Evolutionary conservation across 306 rosid genomes (phyloP).

Genomic region (Pachyrhizus erosus): DNA sequence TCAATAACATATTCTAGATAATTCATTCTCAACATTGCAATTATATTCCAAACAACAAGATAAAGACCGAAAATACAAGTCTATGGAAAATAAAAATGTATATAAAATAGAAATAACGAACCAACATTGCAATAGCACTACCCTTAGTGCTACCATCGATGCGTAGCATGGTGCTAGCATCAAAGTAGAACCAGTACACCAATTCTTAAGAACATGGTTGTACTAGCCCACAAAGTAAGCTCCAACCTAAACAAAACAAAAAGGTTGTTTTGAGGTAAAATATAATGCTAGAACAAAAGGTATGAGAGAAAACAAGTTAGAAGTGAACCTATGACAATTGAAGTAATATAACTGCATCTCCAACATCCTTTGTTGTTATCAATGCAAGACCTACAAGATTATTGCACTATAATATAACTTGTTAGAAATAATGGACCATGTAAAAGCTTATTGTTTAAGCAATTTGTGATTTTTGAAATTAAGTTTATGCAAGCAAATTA

Average conservation of each 20-base stretch:
- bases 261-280: neutral
- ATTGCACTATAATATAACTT: too few species aligned
- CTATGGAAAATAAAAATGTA: neutral
- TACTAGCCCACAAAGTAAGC: conserved; percentile 91
- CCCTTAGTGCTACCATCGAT: conserved; percentile 69
- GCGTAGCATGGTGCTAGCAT: conserved; percentile 80
- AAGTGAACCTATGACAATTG: conserved; percentile 19
- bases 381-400: too few species aligned
- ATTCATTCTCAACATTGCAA: neutral
- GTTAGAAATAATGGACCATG: too few species aligned
- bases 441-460: too few species aligned
- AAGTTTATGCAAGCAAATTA: too few species aligned
- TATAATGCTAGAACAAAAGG: neutral
- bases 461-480: too few species aligned
- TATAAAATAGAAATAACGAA: conserved; percentile 35
- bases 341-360: too few species aligned
- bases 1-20: neutral
- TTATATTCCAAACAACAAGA: neutral
- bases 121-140: conserved; percentile 75
- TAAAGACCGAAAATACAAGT: neutral
- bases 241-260: conserved; percentile 64
- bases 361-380: too few species aligned
- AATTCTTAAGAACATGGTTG: conserved; percentile 75
- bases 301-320: neutral
- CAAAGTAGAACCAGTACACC: conserved; percentile 85